Evolutionary conservation across 176 grass and related monocot species (phyloP).

Genomic region (Oryza brachyantha): DNA sequence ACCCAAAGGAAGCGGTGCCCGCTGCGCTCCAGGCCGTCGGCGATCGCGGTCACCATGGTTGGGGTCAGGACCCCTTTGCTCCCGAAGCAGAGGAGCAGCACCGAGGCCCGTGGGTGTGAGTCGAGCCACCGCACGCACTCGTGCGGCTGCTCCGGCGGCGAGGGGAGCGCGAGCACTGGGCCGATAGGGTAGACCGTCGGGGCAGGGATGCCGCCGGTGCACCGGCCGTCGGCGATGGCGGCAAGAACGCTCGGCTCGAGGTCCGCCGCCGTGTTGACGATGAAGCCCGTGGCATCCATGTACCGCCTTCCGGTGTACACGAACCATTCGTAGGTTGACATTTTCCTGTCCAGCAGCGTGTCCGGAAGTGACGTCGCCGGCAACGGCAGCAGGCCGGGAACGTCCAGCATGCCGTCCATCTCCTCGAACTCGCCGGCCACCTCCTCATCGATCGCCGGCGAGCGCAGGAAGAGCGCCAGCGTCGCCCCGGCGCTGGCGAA

Average conservation of each 20-base stretch:
- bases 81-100: neutral
- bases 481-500: neutral
- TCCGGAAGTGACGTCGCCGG: neutral
- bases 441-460: neutral
- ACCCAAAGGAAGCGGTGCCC: no score
- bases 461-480: constrained; percentile 8
- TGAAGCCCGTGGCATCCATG: constrained; percentile 32
- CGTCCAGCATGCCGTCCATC: neutral
- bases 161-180: neutral
- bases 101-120: neutral
- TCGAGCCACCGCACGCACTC: neutral
- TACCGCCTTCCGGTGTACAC: constrained; percentile 20
- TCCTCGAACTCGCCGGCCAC: neutral
- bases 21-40: neutral
- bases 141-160: neutral
- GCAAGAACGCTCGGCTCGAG: constrained; percentile 29
- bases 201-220: neutral
- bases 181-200: constrained; percentile 26
- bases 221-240: constrained; percentile 17
- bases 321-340: constrained; percentile 26
- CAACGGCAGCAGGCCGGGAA: constrained; percentile 32
- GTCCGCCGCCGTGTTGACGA: constrained; percentile 42
- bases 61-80: neutral
- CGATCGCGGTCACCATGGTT: neutral
- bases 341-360: constrained; percentile 36